Conservation (phyloP, 306 rosid species). For the Rubus idaeus region DNA sequence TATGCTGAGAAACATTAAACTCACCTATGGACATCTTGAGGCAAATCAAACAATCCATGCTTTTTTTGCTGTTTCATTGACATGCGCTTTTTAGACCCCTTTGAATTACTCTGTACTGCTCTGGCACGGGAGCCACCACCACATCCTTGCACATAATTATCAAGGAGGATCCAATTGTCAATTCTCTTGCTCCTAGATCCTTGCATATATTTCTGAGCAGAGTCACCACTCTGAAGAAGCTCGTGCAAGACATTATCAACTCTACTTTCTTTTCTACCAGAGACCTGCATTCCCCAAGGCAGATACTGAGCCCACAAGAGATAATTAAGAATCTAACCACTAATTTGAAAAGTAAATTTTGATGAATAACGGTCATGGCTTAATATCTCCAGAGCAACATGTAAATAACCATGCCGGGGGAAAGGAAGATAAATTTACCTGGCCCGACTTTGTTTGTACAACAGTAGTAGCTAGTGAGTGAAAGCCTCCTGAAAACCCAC, state of each 20-base stretch:
- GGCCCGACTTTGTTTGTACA: too few relatives aligned
- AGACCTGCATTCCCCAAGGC: slow-evolving; percentile 44
- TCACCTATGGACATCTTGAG: slow-evolving; percentile 61
- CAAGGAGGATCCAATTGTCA: slow-evolving; percentile 74
- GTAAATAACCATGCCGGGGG: too few relatives aligned
- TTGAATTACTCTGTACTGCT: slow-evolving; percentile 62
- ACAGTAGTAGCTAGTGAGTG: too few relatives aligned
- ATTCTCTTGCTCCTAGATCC: slow-evolving; percentile 66
- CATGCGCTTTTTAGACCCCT: slow-evolving; percentile 72
- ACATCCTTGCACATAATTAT: slow-evolving; percentile 55
- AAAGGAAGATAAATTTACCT: too few relatives aligned
- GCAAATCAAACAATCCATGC: slow-evolving; percentile 58
- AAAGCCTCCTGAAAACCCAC: too few relatives aligned
- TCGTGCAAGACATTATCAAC: slow-evolving; percentile 52
- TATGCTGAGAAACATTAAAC: slow-evolving; percentile 26
- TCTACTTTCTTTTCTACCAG: slow-evolving; percentile 45
- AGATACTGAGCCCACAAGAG: slow-evolving; percentile 11
- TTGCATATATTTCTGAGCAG: slow-evolving; percentile 62
- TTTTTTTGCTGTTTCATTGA: slow-evolving; percentile 72
- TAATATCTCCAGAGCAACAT: too few relatives aligned
- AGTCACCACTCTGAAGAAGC: slow-evolving; percentile 70
- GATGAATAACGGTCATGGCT: too few relatives aligned
- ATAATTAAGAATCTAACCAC: too few relatives aligned
- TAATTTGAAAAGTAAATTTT: too few relatives aligned
- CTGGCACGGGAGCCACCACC: slow-evolving; percentile 45